Conservation (phyloP, 208 protist species). For the Blechomonas ayalai region DNA sequence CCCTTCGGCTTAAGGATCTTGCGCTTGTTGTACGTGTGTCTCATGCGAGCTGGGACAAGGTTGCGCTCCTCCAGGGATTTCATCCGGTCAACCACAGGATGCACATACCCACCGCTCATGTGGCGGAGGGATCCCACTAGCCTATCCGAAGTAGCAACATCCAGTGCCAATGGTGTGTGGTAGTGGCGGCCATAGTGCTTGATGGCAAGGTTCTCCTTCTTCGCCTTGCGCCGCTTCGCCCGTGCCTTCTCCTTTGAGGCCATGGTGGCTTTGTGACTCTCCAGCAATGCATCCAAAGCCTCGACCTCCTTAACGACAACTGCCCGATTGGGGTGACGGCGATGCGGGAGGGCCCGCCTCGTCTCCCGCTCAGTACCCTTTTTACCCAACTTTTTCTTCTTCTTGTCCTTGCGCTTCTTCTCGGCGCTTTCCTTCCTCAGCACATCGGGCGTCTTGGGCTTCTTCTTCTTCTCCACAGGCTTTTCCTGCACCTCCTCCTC, state of each 20-base stretch:
- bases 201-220: constrained; percentile 46
- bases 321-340: constrained; percentile 70
- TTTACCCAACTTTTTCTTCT: constrained; percentile 43
- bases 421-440: constrained; percentile 16
- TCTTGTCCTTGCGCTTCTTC: constrained; percentile 38
- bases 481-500: constrained; percentile 64
- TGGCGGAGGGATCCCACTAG: constrained; percentile 81
- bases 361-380: constrained; percentile 24
- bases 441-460: constrained; percentile 1
- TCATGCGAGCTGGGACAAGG: constrained; percentile 80
- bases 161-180: constrained; percentile 63
- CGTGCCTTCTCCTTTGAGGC: constrained; percentile 25
- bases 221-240: constrained; percentile 35
- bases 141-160: constrained; percentile 62
- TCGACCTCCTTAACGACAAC: constrained; percentile 39
- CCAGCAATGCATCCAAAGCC: constrained; percentile 43
- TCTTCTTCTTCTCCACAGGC: constrained; percentile 12
- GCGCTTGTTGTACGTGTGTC: constrained; percentile 82
- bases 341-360: constrained; percentile 37
- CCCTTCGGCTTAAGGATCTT: constrained; percentile 86
- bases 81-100: constrained; percentile 77
- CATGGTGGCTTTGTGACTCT: constrained; percentile 21
- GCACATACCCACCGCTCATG: constrained; percentile 57
- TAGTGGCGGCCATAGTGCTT: constrained; percentile 85
- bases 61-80: constrained; percentile 90